phyloP scores from a whole-genome alignment of 164 flowering plant species.

The Cinnamomum micranthum region DNA sequence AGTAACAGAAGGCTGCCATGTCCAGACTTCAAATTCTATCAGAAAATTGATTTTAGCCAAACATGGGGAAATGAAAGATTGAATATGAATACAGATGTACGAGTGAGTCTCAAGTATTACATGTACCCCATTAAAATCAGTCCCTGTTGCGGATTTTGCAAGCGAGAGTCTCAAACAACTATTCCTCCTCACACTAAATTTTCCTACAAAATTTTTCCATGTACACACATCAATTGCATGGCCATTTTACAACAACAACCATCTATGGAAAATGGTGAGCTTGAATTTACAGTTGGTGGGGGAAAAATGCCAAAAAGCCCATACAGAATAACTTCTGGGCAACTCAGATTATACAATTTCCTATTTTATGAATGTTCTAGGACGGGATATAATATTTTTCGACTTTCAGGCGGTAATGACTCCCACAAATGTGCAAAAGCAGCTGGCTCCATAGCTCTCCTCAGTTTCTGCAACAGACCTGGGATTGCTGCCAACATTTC shows the following conservation, averaged over 20 bases:
- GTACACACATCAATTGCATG: not conserved
- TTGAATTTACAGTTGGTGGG: not conserved
- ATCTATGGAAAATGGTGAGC: not conserved
- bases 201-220: conserved; percentile 1
- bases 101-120: too few relatives aligned
- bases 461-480: not conserved
- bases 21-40: too few relatives aligned
- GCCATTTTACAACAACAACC: not conserved
- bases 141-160: too few relatives aligned
- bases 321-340: not conserved
- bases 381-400: not conserved
- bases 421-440: not conserved
- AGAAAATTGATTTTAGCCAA: too few relatives aligned
- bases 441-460: not conserved
- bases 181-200: not conserved
- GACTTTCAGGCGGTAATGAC: not conserved
- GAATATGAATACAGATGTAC: too few relatives aligned
- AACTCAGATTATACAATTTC: not conserved
- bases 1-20: too few relatives aligned
- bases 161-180: not conserved
- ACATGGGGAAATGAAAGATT: too few relatives aligned
- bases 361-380: not conserved
- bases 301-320: not conserved
- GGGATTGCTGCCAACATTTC: not conserved
- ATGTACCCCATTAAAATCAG: too few relatives aligned